Evolutionary conservation across 768 basidiomycete species (phyloP), one percentile per base, ranked within the genome.

Genomic region (Astraeus odoratus): DNA sequence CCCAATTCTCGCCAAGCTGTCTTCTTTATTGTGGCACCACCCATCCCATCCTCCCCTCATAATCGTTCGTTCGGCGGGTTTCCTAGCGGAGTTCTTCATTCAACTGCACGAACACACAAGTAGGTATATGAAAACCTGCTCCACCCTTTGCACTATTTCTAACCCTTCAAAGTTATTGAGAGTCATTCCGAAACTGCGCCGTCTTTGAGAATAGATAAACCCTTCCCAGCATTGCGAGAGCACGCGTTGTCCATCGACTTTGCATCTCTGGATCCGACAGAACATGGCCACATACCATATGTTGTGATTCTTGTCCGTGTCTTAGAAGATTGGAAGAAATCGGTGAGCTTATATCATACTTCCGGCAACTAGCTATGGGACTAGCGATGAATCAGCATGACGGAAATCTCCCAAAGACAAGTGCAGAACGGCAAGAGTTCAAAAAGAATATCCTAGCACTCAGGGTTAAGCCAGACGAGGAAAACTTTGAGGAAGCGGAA

Each of bases 401-500:
- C 43, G 85, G 81, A 15, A 65, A 67, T 1, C 67, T 75, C 9
- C 81, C 69, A 37, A 70, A 65, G 65, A 79, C 61, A 24, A 67
- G 59, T 26, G 72, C 70, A 1, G 88, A 96, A 54, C 80, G 85
- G 56, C 74, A 83, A 49, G 80, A 75, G 23, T 95, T 97, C 73
- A 92, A 93, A 58, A 67, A 75, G 26, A 44, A 43, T 3, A 67
- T 98, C 35, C 64, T 70, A n/a, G 67, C 67, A 1, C 77, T 83
- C 72, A 81, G 82, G 55, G 58, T 75, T 46, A 91, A 90, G 56
- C 54, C 66, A 0, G 96, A 99, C 58, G 92, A 98, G 59, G 96
- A 99, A 71, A 99, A 98, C 66, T 93, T 93, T 59, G 95, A 96
- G 49, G 95, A 98, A 64, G 95, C 94, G 2, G 77, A 86, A 56